Evolutionary conservation across 148 eudicot species (phyloP), one percentile per base, ranked within the genome.

Genomic region (Cornus suecica): DNA sequence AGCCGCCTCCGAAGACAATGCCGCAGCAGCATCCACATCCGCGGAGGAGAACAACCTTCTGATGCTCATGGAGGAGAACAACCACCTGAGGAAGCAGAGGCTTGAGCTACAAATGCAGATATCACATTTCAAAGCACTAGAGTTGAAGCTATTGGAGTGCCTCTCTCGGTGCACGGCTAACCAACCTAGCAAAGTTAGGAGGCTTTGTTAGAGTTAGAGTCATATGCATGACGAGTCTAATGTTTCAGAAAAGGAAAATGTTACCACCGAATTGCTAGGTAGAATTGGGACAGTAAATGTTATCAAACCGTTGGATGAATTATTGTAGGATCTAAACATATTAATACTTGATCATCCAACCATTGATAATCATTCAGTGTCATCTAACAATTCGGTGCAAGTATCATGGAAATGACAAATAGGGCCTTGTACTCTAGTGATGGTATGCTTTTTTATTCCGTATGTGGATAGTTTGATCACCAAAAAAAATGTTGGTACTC

Each of bases 51-150:
- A 10, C 28, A 14, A 62, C 2, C 56, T 20, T 20, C 25, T 22
- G 41, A 29, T 67, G n/a, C 84, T 81, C 66, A 68, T 77, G 84
- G 80, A 81, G 27, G 84, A 81, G 77, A 81, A 81, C 77, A 66
- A 71, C 51, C 74, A 75, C 27, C 74, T 82, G 31, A 78, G 76
- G 60, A 71, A 27, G 16, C 82, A 82, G 52, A 82, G 45, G 26
- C 10, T 23, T 45, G 85, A 78, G 5, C 68, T 82, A 63, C 76
- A 82, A 75, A 74, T 82, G 85, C 79, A 82, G 58, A 78, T 82
- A 26, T 69, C 76, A 1, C 85, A 82, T 66, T 82, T 74, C 85
- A 82, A 71, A 62, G 70, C 52, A 5, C 76, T 74, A 18, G 73
- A 82, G 52, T 30, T 66, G 42, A 70, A 76, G 73, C 18, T 82